Evolutionary conservation across 2,329 filamentous ascomycete species (phyloP).

Genomic region (Cladosporium austrohemisphaericum): DNA sequence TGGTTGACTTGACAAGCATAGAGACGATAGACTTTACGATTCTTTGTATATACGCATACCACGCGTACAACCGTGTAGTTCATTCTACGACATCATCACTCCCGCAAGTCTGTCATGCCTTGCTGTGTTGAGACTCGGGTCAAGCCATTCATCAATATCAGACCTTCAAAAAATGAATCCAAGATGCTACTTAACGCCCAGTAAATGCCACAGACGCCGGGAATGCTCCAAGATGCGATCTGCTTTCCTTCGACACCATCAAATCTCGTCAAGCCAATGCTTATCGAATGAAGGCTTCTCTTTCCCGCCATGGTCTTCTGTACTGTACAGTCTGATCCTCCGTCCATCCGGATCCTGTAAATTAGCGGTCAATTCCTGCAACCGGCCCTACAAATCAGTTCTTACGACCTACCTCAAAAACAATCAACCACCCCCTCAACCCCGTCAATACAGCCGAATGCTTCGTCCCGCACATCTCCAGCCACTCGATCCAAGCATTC

Average conservation of each 20-base stretch:
- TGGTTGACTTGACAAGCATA: not conserved
- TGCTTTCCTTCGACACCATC: not conserved
- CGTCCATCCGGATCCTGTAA: conserved; percentile 4
- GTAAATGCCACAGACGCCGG: too few species aligned
- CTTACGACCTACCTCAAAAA: conserved; percentile 9
- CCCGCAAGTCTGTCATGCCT: too few species aligned
- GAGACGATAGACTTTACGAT: conserved; percentile 1
- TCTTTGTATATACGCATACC: not conserved
- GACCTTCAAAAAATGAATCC: too few species aligned
- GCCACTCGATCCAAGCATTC: conserved; percentile 2
- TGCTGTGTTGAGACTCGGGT: too few species aligned
- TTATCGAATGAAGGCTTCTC: conserved; percentile 8
- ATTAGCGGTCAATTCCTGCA: not conserved
- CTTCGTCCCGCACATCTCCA: conserved; percentile 7
- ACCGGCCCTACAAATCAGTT: too few species aligned
- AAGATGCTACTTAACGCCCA: too few species aligned
- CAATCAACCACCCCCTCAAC: conserved; percentile 11
- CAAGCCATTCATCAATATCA: too few species aligned
- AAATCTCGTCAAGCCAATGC: conserved; percentile 4
- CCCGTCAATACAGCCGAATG: conserved; percentile 12
- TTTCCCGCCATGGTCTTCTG: conserved; percentile 10
- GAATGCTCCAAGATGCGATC: too few species aligned
- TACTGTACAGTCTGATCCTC: conserved; percentile 10
- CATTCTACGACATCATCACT: too few species aligned
- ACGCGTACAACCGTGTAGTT: too few species aligned